Evolutionary conservation across 2,329 filamentous ascomycete species (phyloP).

Genomic region (Neobulgaria alba): DNA sequence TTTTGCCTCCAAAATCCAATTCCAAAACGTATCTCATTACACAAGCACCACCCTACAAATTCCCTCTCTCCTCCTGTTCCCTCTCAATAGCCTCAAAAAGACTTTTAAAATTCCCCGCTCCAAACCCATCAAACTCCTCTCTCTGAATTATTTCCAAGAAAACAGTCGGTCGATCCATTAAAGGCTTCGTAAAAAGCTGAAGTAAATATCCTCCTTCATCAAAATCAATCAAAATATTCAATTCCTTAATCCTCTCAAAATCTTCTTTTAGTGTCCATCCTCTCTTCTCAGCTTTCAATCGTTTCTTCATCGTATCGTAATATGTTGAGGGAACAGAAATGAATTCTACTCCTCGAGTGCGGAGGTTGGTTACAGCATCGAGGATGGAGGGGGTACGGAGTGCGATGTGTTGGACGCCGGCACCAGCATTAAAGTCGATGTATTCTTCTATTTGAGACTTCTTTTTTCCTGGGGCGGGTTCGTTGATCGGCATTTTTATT

Average conservation of each 20-base stretch:
- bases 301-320: slow-evolving; percentile 66
- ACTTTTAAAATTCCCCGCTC: slow-evolving; percentile 92
- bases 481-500: slow-evolving; percentile 98
- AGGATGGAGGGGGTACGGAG: slow-evolving; percentile 78
- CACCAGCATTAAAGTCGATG: slow-evolving; percentile 79
- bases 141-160: slow-evolving; percentile 96
- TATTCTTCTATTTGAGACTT: slow-evolving; percentile 93
- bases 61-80: slow-evolving; percentile 80
- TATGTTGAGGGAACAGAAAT: slow-evolving; percentile 84
- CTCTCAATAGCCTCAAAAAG: slow-evolving; percentile 92
- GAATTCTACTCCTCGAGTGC: slow-evolving; percentile 85
- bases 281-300: slow-evolving; percentile 57
- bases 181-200: slow-evolving; percentile 72
- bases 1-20: too few relatives aligned
- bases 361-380: slow-evolving; percentile 64
- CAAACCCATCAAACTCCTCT: slow-evolving; percentile 84
- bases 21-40: too few relatives aligned
- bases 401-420: slow-evolving; percentile 91
- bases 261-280: slow-evolving; percentile 66
- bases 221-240: slow-evolving; percentile 92
- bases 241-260: slow-evolving; percentile 62
- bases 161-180: slow-evolving; percentile 91
- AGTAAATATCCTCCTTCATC: slow-evolving; percentile 83
- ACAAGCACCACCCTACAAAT: slow-evolving; percentile 54
- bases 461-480: slow-evolving; percentile 83